phyloP scores from a whole-genome alignment of 1,284 basidiomycete species.

The Crepidotus sp. region DNA sequence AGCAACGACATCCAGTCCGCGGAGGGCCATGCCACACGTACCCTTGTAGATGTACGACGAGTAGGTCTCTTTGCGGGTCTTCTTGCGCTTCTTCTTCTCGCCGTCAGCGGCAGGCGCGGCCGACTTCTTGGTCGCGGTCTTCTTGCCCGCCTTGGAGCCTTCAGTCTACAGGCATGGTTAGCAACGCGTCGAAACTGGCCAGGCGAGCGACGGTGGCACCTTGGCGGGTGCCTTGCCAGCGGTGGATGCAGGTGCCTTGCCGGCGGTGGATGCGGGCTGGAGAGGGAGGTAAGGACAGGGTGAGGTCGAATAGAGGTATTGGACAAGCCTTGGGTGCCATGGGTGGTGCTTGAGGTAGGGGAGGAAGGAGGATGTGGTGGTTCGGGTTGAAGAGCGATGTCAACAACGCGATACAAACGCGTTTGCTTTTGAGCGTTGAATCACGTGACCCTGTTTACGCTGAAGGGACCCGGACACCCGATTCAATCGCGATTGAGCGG shows the following conservation, averaged over 20 bases:
- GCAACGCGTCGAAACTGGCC: slow-evolving; percentile 23
- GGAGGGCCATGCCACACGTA: slow-evolving; percentile 25
- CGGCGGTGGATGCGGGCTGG: slow-evolving; percentile 66
- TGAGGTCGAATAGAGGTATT: background rate
- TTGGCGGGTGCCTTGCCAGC: slow-evolving; percentile 75
- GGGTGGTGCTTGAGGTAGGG: slow-evolving; percentile 7
- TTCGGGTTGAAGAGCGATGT: slow-evolving; percentile 11
- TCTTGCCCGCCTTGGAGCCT: slow-evolving; percentile 74
- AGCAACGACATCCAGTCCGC: background rate
- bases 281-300: background rate
- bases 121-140: slow-evolving; percentile 57
- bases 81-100: slow-evolving; percentile 88
- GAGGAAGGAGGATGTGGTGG: slow-evolving; percentile 12
- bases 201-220: slow-evolving; percentile 12
- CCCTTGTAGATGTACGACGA: slow-evolving; percentile 94
- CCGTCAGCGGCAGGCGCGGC: slow-evolving; percentile 48
- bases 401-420: slow-evolving; percentile 11
- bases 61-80: slow-evolving; percentile 86
- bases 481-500: background rate
- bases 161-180: slow-evolving; percentile 29
- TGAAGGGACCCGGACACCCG: background rate
- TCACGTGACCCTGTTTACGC: slow-evolving; percentile 7
- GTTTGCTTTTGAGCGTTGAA: background rate
- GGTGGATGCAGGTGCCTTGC: slow-evolving; percentile 74
- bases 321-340: slow-evolving; percentile 58